Conservation (phyloP, 768 basidiomycete species). For the Termitomyces sp. region DNA sequence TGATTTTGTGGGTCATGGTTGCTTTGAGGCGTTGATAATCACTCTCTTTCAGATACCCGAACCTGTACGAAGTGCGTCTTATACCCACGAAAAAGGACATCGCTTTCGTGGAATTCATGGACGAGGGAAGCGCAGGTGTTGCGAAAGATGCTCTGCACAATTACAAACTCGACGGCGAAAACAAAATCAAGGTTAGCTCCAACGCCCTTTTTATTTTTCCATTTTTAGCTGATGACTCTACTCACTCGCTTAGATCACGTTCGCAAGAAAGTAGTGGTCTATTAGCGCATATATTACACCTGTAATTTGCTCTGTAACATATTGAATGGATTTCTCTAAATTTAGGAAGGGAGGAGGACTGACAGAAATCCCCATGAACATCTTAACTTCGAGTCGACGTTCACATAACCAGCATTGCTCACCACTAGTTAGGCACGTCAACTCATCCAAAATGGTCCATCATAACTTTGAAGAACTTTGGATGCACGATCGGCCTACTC, state of each 20-base stretch:
- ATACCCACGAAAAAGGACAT: constrained; percentile 97
- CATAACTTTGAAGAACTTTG: too few relatives aligned
- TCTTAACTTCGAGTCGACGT: too few relatives aligned
- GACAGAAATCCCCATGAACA: too few relatives aligned
- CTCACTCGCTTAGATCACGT: constrained; percentile 52
- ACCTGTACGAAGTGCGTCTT: constrained; percentile 95
- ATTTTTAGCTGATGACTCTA: constrained; percentile 3
- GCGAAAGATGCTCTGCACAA: constrained; percentile 98
- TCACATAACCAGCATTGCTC: too few relatives aligned
- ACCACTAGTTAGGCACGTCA: too few relatives aligned
- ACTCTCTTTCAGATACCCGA: constrained; percentile 68
- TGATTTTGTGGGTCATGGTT: background rate
- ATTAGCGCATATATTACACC: background rate
- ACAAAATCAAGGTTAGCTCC: constrained; percentile 87
- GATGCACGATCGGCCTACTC: too few relatives aligned
- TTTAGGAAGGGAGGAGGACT: too few relatives aligned
- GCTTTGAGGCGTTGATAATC: background rate
- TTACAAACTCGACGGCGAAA: constrained; percentile 95
- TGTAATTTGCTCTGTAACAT: constrained; percentile 5
- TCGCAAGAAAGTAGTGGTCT: constrained; percentile 61
- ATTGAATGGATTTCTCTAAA: background rate
- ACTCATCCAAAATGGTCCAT: too few relatives aligned
- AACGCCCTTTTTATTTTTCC: background rate
- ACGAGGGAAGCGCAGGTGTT: constrained; percentile 86
- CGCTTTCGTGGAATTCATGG: constrained; percentile 96